Conservation (phyloP, 2,329 filamentous ascomycete genomes). For the Fusarium chlamydosporum region DNA sequence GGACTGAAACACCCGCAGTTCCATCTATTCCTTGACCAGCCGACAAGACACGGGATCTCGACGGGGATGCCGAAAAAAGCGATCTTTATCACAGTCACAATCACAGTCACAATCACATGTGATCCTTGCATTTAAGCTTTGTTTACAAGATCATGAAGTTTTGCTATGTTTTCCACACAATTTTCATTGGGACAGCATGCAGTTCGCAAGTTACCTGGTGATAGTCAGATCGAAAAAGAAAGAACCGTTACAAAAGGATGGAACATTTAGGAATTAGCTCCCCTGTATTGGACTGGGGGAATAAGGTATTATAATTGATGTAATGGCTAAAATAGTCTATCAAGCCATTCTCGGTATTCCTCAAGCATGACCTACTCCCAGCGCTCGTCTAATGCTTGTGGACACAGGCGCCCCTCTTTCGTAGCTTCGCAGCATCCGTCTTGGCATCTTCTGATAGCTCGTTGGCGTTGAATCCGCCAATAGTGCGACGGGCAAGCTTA, state of each 20-base stretch:
- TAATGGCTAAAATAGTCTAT: no score
- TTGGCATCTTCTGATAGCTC: slow-evolving; percentile 28
- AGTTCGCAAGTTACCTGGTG: no score
- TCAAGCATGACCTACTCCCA: neutral
- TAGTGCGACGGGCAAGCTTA: slow-evolving; percentile 36
- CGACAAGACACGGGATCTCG: neutral
- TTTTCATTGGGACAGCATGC: no score
- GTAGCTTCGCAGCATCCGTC: slow-evolving; percentile 24
- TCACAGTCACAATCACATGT: slow-evolving; percentile 1
- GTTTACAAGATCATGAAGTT: neutral
- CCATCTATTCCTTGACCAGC: neutral
- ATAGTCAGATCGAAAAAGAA: no score
- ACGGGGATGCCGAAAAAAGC: neutral
- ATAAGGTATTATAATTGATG: no score
- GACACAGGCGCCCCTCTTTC: slow-evolving; percentile 40
- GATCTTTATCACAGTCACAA: neutral
- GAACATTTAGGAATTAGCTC: no score
- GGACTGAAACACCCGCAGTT: neutral
- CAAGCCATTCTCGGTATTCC: no score
- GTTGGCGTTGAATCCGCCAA: slow-evolving; percentile 40
- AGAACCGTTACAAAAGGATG: no score
- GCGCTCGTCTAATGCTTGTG: slow-evolving; percentile 34
- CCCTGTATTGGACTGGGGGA: no score
- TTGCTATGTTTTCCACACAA: no score
- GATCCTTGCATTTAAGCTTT: neutral